phyloP scores from a whole-genome alignment of 1,139 yeast species.

The Yamadazyma membranifaciens region DNA sequence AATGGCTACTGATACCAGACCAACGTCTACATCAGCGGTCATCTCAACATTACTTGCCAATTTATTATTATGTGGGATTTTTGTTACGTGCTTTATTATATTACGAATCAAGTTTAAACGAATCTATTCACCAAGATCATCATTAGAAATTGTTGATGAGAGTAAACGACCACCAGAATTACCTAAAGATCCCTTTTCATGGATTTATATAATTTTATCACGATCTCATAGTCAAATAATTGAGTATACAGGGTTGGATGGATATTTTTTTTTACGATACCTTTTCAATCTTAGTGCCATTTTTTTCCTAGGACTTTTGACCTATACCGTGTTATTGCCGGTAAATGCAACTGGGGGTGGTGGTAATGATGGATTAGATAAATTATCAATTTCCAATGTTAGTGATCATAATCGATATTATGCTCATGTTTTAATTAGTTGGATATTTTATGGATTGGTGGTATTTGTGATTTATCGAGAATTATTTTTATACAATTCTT shows the following conservation, averaged over 20 bases:
- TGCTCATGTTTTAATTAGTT: constrained; percentile 82
- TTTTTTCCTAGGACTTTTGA: constrained; percentile 37
- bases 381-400: constrained; percentile 74
- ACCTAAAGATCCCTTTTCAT: constrained; percentile 61
- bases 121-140: constrained; percentile 67
- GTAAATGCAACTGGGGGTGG: constrained; percentile 64
- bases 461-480: constrained; percentile 78
- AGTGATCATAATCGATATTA: constrained; percentile 59
- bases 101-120: constrained; percentile 56
- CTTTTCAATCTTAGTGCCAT: constrained; percentile 44
- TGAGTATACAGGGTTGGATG: constrained; percentile 76
- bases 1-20: constrained; percentile 20
- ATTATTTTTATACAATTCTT: constrained; percentile 71
- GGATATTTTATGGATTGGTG: constrained; percentile 73
- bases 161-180: constrained; percentile 62
- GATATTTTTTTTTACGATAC: constrained; percentile 65
- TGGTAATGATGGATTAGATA: constrained; percentile 62
- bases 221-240: constrained; percentile 65
- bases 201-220: constrained; percentile 56
- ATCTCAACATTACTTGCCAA: constrained; percentile 59
- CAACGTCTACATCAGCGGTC: constrained; percentile 63
- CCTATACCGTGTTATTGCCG: constrained; percentile 62
- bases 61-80: constrained; percentile 51
- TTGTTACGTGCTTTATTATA: constrained; percentile 51
- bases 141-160: constrained; percentile 55